Evolutionary conservation across 169 alveolate genomes (phyloP).

Genomic region (Plasmodium yoelii): DNA sequence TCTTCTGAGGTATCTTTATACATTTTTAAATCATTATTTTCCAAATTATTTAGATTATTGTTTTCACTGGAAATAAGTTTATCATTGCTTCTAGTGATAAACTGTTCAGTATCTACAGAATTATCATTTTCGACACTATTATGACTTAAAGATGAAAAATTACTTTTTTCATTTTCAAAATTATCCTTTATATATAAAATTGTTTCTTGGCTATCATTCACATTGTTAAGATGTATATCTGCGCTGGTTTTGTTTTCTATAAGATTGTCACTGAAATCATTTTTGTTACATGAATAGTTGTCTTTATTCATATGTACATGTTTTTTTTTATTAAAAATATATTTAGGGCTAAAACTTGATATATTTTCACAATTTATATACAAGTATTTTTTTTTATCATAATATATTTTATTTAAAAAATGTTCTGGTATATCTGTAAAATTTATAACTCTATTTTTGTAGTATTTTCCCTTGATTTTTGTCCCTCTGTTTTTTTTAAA

Average conservation of each 20-base stretch:
- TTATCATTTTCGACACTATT: neutral
- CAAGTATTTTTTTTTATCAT: conserved; percentile 54
- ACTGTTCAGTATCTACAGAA: no score
- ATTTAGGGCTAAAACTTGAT: conserved; percentile 9
- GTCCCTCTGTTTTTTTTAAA: neutral
- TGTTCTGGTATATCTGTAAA: conserved; percentile 71
- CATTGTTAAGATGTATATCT: conserved; percentile 16
- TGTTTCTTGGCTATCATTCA: conserved; percentile 34
- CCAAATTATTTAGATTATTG: neutral
- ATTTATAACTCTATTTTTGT: conserved; percentile 35
- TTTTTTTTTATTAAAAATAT: conserved; percentile 11
- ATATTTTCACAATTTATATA: conserved; percentile 39
- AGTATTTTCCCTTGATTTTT: conserved; percentile 35
- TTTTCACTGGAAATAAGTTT: neutral
- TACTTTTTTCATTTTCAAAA: conserved; percentile 14
- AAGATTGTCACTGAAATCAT: neutral
- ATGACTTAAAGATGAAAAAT: neutral
- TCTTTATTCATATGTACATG: conserved; percentile 3
- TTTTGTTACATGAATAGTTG: neutral
- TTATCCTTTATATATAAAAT: conserved; percentile 19
- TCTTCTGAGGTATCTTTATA: no score
- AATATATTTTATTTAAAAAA: conserved; percentile 40
- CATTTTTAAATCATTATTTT: neutral
- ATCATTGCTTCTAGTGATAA: no score
- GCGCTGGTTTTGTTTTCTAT: conserved; percentile 4